Conservation (phyloP, 805 yeast species). For the Teunomyces pallodes region DNA sequence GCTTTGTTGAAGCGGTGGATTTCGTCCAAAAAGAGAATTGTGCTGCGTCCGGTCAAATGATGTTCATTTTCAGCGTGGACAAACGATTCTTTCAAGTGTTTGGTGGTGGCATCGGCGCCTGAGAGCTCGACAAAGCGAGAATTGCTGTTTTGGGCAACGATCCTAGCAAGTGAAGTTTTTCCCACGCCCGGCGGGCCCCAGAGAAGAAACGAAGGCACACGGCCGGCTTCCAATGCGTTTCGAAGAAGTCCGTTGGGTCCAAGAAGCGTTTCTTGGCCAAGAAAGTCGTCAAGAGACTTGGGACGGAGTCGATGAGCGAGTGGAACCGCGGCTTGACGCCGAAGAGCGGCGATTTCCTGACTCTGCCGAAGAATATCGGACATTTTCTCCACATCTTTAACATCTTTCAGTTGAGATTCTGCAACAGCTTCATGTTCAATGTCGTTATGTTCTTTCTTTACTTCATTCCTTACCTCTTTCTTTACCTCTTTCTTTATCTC, state of each 20-base stretch:
- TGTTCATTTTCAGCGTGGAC: slow-evolving; percentile 35
- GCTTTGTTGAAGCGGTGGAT: slow-evolving; percentile 45
- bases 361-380: neutral
- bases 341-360: slow-evolving; percentile 10
- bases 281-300: slow-evolving; percentile 33
- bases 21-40: slow-evolving; percentile 39
- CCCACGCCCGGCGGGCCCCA: slow-evolving; percentile 50
- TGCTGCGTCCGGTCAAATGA: slow-evolving; percentile 31
- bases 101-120: slow-evolving; percentile 38
- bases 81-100: slow-evolving; percentile 35
- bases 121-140: slow-evolving; percentile 38
- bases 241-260: slow-evolving; percentile 36
- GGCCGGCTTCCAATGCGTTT: slow-evolving; percentile 31
- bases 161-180: slow-evolving; percentile 41
- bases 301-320: slow-evolving; percentile 43
- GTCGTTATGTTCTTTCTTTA: neutral
- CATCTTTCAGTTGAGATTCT: neutral
- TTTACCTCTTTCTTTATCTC: neutral
- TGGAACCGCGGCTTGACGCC: slow-evolving; percentile 25
- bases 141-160: slow-evolving; percentile 31
- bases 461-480: neutral
- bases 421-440: neutral
- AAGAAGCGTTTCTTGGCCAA: slow-evolving; percentile 42
- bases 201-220: slow-evolving; percentile 39
- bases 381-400: neutral